A percentile compares a stretch with the other conserved stretches of the same genome.
These are phyloP conservation scores for Phytophthora pistaciae DNA, from an alignment of 352 stramenopile genomes.

Conservation along the genomic window DNA sequence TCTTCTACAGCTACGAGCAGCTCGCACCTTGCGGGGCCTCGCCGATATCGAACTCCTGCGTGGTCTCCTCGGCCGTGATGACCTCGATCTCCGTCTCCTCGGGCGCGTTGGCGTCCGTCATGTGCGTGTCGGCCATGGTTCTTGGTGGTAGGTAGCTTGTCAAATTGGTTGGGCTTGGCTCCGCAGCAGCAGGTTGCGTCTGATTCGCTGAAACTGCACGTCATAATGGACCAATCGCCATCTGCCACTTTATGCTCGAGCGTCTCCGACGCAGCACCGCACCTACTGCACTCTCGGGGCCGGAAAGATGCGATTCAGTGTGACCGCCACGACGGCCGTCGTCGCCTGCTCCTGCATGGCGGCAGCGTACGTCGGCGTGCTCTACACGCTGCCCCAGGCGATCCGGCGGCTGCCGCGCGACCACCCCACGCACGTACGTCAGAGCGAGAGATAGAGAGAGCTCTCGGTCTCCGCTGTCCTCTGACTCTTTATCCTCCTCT, in stretches of 20 bases:
- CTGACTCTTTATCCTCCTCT: not conserved
- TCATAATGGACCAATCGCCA: constrained; percentile 36
- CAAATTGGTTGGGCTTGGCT: constrained; percentile 34
- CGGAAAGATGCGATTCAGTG: constrained; percentile 84
- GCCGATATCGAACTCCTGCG: constrained; percentile 86
- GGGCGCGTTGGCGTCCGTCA: constrained; percentile 35
- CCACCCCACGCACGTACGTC: constrained; percentile 83
- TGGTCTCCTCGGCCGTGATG: constrained; percentile 83
- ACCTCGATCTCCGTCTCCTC: constrained; percentile 83
- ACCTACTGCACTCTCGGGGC: not conserved
- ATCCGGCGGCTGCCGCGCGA: constrained; percentile 85
- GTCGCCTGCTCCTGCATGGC: constrained; percentile 86
- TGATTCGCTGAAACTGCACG: constrained; percentile 28
- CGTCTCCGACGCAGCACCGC: constrained; percentile 1
- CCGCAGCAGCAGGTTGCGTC: not conserved
- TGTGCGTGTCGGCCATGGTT: constrained; percentile 32
- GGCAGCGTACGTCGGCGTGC: constrained; percentile 84
- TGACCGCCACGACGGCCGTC: constrained; percentile 69
- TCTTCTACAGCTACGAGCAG: not conserved
- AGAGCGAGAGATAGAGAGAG: not conserved
- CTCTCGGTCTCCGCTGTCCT: not conserved
- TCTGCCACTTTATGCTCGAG: constrained; percentile 44
- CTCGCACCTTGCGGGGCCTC: constrained; percentile 74
- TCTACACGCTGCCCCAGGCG: constrained; percentile 82
- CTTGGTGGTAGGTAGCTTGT: constrained; percentile 15